Evolutionary conservation across 768 basidiomycete species (phyloP).

Genomic region (Pleurotus eryngii): DNA sequence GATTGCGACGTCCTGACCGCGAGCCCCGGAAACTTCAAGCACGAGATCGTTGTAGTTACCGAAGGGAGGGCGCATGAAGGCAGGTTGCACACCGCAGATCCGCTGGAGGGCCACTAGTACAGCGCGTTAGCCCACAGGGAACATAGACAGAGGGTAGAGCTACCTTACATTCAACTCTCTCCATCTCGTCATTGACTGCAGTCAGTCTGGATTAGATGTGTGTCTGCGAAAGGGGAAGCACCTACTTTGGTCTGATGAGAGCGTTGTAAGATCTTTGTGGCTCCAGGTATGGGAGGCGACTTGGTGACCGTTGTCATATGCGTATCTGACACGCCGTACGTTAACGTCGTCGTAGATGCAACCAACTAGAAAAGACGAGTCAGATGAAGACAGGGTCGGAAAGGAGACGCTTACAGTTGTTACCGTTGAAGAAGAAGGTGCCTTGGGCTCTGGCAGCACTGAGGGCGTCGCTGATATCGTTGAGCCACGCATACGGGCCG

Average conservation of each 20-base stretch:
- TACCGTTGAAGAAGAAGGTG: constrained; percentile 41
- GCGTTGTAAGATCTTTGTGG: constrained; percentile 28
- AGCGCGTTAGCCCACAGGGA: constrained; percentile 1
- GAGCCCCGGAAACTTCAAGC: constrained; percentile 14
- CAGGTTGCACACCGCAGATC: constrained; percentile 29
- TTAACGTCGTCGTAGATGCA: constrained; percentile 34
- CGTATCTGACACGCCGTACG: constrained; percentile 29
- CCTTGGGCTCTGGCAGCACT: constrained; percentile 33
- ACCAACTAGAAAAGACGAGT: constrained; percentile 15
- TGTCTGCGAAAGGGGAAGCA: not conserved
- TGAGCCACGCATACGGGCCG: constrained; percentile 30
- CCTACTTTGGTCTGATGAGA: constrained; percentile 21
- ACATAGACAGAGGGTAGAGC: not conserved
- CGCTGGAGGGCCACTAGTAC: constrained; percentile 28
- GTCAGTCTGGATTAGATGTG: too few species aligned
- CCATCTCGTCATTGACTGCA: constrained; percentile 21
- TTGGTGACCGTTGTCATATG: constrained; percentile 37
- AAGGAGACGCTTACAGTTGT: constrained; percentile 29
- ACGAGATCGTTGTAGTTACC: constrained; percentile 33
- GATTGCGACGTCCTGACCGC: constrained; percentile 22
- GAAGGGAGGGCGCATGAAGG: constrained; percentile 36
- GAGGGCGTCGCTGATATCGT: constrained; percentile 28
- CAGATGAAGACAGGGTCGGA: not conserved
- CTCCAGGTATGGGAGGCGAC: constrained; percentile 45
- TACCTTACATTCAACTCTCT: constrained; percentile 13